Evolutionary conservation across 2,329 filamentous ascomycete genomes (phyloP).

Genomic region (Penicillium brevicompactum): DNA sequence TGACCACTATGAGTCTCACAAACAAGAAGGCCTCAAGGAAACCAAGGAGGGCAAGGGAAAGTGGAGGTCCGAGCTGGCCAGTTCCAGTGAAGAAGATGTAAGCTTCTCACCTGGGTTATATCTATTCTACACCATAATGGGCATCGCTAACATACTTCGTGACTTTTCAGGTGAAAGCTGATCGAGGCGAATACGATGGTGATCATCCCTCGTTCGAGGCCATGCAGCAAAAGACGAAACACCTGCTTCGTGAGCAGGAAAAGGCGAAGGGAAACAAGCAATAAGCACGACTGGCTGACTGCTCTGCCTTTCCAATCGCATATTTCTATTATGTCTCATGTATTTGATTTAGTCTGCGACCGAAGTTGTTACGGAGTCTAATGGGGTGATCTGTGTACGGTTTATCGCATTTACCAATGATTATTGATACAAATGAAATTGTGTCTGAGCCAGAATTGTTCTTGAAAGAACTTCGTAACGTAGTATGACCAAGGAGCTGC

Average conservation of each 20-base stretch:
- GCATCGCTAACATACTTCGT: constrained; percentile 1
- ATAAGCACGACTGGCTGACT: neutral
- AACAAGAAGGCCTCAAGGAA: constrained; percentile 62
- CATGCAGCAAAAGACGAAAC: constrained; percentile 64
- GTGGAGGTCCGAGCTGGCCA: constrained; percentile 78
- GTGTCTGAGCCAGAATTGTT: neutral
- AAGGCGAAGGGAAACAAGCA: constrained; percentile 12
- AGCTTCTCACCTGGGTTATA: constrained; percentile 20
- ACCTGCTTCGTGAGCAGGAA: constrained; percentile 21
- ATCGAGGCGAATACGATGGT: constrained; percentile 51
- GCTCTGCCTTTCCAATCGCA: neutral
- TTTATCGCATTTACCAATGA: neutral
- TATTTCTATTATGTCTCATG: neutral
- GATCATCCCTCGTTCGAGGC: constrained; percentile 49
- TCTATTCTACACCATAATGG: too few species aligned
- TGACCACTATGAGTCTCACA: constrained; percentile 53
- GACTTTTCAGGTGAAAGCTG: constrained; percentile 57
- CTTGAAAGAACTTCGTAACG: neutral
- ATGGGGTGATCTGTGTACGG: neutral
- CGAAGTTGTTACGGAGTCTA: neutral
- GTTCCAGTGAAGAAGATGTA: constrained; percentile 76
- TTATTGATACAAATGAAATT: neutral
- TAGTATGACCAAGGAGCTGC: neutral
- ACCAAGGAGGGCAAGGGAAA: constrained; percentile 64
- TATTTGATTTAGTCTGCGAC: neutral